Base-by-base conservation (phyloP, 2,329 filamentous ascomycete species). In the Colletotrichum cereale region DNA sequence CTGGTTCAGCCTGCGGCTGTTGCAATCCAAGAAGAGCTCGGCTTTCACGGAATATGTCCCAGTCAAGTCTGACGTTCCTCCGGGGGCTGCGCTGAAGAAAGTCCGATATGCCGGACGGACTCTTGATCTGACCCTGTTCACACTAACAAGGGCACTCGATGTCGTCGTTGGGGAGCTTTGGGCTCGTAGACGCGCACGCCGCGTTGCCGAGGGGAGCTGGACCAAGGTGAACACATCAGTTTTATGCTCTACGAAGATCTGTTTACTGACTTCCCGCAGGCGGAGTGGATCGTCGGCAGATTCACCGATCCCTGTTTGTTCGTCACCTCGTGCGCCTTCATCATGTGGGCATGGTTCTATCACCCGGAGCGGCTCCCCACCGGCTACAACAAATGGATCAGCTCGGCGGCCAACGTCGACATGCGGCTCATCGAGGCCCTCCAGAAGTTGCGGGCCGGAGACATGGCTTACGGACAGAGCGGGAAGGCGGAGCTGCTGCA, bases 311-410 rank as follows among this genome's bases (percentile, higher is more conserved):
- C 93, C 5, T 82, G 88, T 7, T 82, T 95, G 24, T 97, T 97
- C 79, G 89, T 92, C 55, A 80, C 87, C 42, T 95, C 93, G 26
- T 90, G 89, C 48, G 92, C 91, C 29, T 83, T 93, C 47, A 91
- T 97, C 75, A 97, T 97, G 94, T 96, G 93, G 92, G 88, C 93
- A 24, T 97, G 93, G 93, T 91, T 97, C 79, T 97, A 96, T 82
- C 80, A 85, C 12, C 93, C 94, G 0, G 85, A 89, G 44, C 86
- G 89, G 26, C 86, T 97, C 1, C 94, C 94, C 2, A 86, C 84
- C 36, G 87, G 91, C 50, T 97, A 97, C 82, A 91, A 90, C 76
- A 91, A 90, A 78, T 97, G 94, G 94, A 96, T 97, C 75, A 89
- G 87, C 50, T 90, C 91, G 29, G 92, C 92, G 4, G 94, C 94